Base-by-base conservation (phyloP, 176 grass and related monocot species). In the Poa pratensis region DNA sequence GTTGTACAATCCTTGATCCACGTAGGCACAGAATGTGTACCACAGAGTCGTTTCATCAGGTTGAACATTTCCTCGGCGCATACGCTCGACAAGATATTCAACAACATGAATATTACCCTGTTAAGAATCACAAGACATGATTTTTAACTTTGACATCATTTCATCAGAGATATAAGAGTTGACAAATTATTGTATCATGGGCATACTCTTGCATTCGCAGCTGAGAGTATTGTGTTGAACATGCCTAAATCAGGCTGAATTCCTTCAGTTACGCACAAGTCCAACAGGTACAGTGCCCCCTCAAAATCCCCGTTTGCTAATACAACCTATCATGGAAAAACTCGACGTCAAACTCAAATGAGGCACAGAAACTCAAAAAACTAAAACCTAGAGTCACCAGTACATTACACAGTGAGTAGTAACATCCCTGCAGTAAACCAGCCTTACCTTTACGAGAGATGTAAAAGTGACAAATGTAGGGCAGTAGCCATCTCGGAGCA, bases 71-170 rank as follows among this genome's bases (percentile, higher is more conserved):
- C 81, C 83, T 88, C 63, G 69, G 37, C 81, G 91, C 42, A 95
- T 82, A 53, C 53, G 43, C 63, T 98, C 93, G 69, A 95, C 18
- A 55, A 98, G 64, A 77, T 74, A 80, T 73, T 98, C 96, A 71
- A 95, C 16, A 7, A 95, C 51, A 86, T 95, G 85, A 86, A 98
- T 92, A 85, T 82, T 84, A 68, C 90, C 90, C 91, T 98, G 87
- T 68, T 37, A 83, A 89, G 75, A 82, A 87, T 87, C 71, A 50
- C 13, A 17, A 32, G 34, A 83, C 43, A 79, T 76, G 18, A 87
- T 69, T 69, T 70, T 70, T n/a, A 64, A 49, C 59, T 49, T 48
- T 14, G 76, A 18, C 80, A 78, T 63, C 58, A 68, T 61, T 78
- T 77, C 75, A 43, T 77, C 75, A 43, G 17, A 42, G n/a, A 59